Percentiles rank a stretch among this genome's conserved stretches.
Conservation (phyloP, 441 rosid species). For the Bocquillonia castaneifolia region DNA sequence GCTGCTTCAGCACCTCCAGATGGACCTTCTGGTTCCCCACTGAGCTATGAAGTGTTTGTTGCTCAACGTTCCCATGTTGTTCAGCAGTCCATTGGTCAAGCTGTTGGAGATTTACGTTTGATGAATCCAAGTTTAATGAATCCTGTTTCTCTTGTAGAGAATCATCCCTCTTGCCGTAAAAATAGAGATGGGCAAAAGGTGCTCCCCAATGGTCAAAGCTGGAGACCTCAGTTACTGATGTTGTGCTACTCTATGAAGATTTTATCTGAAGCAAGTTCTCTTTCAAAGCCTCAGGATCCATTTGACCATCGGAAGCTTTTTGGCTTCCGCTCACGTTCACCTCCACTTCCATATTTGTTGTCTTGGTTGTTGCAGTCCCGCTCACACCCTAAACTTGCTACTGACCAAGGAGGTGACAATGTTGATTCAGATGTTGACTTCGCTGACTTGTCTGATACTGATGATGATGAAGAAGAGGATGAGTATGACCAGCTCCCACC, state of each 20-base stretch:
- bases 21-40: constrained; percentile 83
- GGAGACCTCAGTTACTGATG: constrained; percentile 77
- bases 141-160: constrained; percentile 89
- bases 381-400: constrained; percentile 66
- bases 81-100: constrained; percentile 88
- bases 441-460: constrained; percentile 72
- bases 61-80: constrained; percentile 89
- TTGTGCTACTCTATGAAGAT: constrained; percentile 74
- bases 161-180: constrained; percentile 77
- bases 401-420: constrained; percentile 69
- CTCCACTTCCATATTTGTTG: constrained; percentile 81
- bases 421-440: constrained; percentile 80
- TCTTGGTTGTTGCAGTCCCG: constrained; percentile 91
- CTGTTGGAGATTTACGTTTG: constrained; percentile 79
- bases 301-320: constrained; percentile 74
- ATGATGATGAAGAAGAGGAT: constrained; percentile 76
- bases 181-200: constrained; percentile 80
- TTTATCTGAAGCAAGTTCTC: constrained; percentile 75
- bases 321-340: constrained; percentile 72
- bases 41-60: constrained; percentile 83
- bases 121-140: constrained; percentile 84
- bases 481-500: constrained; percentile 97
- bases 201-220: constrained; percentile 86
- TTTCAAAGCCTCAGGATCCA: constrained; percentile 72
- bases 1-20: constrained; percentile 96